Evolutionary conservation across 2,329 filamentous ascomycete genomes (phyloP), one percentile per base, ranked within the genome.

Genomic region (Alternaria sp.): DNA sequence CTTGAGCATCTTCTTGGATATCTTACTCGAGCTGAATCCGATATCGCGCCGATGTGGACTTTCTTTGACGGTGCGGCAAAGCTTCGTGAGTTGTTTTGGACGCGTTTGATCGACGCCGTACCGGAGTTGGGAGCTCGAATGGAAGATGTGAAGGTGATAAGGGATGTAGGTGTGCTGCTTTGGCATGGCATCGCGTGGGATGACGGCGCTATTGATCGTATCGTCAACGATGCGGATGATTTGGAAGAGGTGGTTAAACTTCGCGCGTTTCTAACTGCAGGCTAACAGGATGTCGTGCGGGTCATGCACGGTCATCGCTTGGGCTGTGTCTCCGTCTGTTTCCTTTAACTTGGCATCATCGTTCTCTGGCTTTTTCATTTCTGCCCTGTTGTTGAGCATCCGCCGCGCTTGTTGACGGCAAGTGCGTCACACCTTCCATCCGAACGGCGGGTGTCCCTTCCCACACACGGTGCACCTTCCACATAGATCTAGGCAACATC

Each of bases 101-200:
- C 64, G 3, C 68, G 71, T 24, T 60, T 86, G 34, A 55, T 67
- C 14, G 65, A 68, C 1, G 63, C 75, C 5, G 66, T 80, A 1
- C 76, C 79, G 0, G 73, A 73, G 17, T 64, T 85, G 8, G 61
- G 65, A 13, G 56, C 72, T 9, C 58, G 76, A 2, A 37, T 75
- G 11, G 67, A 75, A 4, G 76, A 77, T 0, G 73, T 85, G 0
- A 69, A 68, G 52, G 62, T 80, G 37, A 81, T 85, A 11, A 80
- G 81, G 78, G 70, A 79, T 70, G 64, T 88, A 17, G 86, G 87
- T 0, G 80, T 89, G 5, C 60, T 89, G 17, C 77, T 89, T 2
- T 89, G 87, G 87, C 81, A 85, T 70, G 87, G 86, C 0, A 86
- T 85, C 68, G 86, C 86, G 2, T 89, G 86, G 72, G 86, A 89